phyloP scores from a whole-genome alignment of 2,329 filamentous ascomycete species.

The Karstenula rhodostoma region DNA sequence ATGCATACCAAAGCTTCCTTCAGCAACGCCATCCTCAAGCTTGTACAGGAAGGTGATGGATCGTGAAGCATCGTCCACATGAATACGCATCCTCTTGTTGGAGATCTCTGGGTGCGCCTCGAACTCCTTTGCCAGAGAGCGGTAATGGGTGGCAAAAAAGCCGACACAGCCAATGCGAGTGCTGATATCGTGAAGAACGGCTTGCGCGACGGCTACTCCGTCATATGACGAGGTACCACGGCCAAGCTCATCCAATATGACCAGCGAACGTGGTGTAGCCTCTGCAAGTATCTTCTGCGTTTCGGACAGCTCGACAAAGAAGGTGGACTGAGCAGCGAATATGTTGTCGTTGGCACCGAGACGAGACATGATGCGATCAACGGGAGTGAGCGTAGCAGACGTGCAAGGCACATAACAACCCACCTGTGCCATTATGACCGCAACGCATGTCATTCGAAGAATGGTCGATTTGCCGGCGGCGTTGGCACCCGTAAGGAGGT shows the following conservation, averaged over 20 bases:
- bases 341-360: conserved; percentile 99
- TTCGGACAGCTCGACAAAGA: conserved; percentile 96
- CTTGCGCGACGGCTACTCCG: conserved; percentile 94
- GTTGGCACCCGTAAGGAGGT: conserved; percentile 92
- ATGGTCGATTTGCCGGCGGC: conserved; percentile 97
- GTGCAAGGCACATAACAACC: conserved; percentile 89
- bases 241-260: conserved; percentile 95
- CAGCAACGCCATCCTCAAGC: conserved; percentile 89
- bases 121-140: conserved; percentile 91
- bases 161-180: conserved; percentile 92
- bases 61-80: conserved; percentile 83
- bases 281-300: conserved; percentile 98
- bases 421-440: conserved; percentile 96
- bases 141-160: conserved; percentile 98
- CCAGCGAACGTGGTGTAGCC: conserved; percentile 90
- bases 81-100: conserved; percentile 90
- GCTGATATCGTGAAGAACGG: conserved; percentile 94
- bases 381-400: conserved; percentile 83
- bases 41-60: conserved; percentile 98
- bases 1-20: conserved; percentile 98
- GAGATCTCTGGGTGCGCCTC: conserved; percentile 85
- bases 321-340: conserved; percentile 95
- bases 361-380: conserved; percentile 98
- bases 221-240: conserved; percentile 96
- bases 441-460: conserved; percentile 94